Base-by-base conservation (phyloP, 352 stramenopile genomes). In the Globisporangium nunn region DNA sequence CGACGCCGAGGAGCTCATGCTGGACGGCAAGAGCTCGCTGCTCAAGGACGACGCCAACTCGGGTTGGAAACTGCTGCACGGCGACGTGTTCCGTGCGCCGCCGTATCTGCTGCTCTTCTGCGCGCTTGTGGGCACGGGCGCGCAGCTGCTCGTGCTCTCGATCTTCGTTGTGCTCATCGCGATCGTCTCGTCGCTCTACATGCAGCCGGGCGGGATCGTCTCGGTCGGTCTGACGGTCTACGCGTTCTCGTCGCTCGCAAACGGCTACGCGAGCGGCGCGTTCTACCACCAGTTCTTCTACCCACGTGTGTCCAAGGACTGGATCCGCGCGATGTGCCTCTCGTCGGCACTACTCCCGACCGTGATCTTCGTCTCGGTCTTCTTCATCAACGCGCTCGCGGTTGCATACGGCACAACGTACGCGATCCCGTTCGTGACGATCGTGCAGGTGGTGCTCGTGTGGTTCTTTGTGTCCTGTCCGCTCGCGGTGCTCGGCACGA, bases 401-500 rank as follows among this genome's bases (percentile, higher is more conserved):
- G 72, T 95, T 8, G 64, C 75, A 28, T 95, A 93, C 53, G 87
- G 80, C 18, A 93, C 81, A 41, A 96, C 85, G 45, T 91, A 91
- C 60, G 82, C 87, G 41, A 91, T 94, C 51, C 80, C 82, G 46
- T 93, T 91, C 54, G 78, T 88, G 49, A 91, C 82, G 31, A 93
- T 93, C 37, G 74, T 95, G 4, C 83, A 92, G 67, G 80, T 99
- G 15, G 91, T 98, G 50, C 83, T 98, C 30, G 87, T 99, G 23
- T 99, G 96, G 96, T 87, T 98, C 60, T 98, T 99, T 67, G 87
- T 99, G 18, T 98, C 93, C 29, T 96, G 98, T 54, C 95, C 97
- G 28, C 80, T 99, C 10, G 91, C 90, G 30, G 88, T 99, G 31
- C 66, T 98, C 45, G 97, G 97, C 30, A 99, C 96, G 50, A 96